A percentile compares a stretch with the other conserved stretches of the same genome.
phyloP scores from a whole-genome alignment of 306 rosid species.

The Rosa lucieae region DNA sequence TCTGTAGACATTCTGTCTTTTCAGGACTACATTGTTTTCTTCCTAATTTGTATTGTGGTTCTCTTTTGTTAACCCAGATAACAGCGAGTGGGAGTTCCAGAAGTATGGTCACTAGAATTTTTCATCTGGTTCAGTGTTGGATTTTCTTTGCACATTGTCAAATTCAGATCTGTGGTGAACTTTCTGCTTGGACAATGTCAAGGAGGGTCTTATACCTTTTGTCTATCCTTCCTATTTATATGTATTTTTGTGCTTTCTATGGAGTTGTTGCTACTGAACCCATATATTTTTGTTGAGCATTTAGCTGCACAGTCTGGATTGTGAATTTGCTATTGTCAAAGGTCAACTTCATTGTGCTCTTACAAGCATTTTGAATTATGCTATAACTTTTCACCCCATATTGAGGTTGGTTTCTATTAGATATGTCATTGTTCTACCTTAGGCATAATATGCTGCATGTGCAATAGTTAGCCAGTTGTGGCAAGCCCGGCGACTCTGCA shows the following conservation, averaged over 20 bases:
- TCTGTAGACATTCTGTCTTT: neutral
- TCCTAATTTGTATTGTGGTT: constrained; percentile 3
- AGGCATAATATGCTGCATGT: neutral
- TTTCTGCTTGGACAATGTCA: neutral
- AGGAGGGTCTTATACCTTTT: neutral
- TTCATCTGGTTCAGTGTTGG: constrained; percentile 13
- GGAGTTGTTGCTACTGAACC: constrained; percentile 5
- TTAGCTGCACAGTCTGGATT: neutral
- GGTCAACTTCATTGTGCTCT: neutral
- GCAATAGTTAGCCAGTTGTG: neutral
- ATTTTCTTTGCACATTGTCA: neutral
- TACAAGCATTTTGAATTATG: neutral
- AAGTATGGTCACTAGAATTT: constrained; percentile 86
- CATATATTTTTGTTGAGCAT: constrained; percentile 4
- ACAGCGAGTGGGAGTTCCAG: constrained; percentile 99
- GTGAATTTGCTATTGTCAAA: neutral
- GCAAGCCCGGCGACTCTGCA: neutral
- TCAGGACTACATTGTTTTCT: neutral
- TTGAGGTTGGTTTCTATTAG: neutral
- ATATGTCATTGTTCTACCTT: neutral
- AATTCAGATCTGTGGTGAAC: neutral
- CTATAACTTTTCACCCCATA: neutral
- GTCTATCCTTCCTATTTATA: neutral
- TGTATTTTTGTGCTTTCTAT: neutral
- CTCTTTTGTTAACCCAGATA: constrained; percentile 51